phyloP scores from a whole-genome alignment of 106 monocot genomes.

The Cymbidium sinense region DNA sequence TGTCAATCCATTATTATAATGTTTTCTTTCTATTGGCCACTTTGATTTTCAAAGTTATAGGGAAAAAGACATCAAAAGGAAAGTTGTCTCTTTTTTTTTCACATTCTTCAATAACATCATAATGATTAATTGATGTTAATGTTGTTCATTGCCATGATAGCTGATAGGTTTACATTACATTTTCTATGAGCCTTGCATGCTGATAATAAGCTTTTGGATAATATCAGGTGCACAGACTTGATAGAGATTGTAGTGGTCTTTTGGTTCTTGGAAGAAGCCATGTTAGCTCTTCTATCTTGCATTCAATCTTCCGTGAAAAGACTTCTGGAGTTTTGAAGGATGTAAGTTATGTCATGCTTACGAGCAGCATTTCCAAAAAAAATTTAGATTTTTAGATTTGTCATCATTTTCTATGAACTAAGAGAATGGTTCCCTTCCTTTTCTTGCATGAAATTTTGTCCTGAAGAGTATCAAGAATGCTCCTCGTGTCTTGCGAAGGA shows the following conservation, averaged over 20 bases:
- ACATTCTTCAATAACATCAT: background rate
- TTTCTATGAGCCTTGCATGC: background rate
- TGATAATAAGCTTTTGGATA: background rate
- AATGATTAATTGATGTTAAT: background rate
- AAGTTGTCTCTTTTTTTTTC: background rate
- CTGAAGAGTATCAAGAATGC: conserved; percentile 25
- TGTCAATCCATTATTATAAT: background rate
- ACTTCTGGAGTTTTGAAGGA: conserved; percentile 45
- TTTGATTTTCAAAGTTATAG: background rate
- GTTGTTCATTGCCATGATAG: background rate
- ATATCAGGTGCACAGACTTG: conserved; percentile 85
- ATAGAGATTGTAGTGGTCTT: conserved; percentile 90
- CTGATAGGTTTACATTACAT: background rate
- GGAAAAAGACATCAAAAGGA: background rate
- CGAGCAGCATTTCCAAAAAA: background rate
- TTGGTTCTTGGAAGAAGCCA: conserved; percentile 76
- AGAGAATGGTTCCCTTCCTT: background rate
- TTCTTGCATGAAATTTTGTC: conserved; percentile 8
- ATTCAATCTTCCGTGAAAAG: conserved; percentile 94
- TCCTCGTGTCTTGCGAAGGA: conserved; percentile 54
- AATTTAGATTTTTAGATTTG: background rate
- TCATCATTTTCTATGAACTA: conserved; percentile 5
- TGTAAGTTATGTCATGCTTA: conserved; percentile 36
- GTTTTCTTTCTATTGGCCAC: background rate
- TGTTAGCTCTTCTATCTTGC: conserved; percentile 70